Base-by-base conservation (phyloP, 345 rosid species). In the Aquilaria yunnanensis region DNA sequence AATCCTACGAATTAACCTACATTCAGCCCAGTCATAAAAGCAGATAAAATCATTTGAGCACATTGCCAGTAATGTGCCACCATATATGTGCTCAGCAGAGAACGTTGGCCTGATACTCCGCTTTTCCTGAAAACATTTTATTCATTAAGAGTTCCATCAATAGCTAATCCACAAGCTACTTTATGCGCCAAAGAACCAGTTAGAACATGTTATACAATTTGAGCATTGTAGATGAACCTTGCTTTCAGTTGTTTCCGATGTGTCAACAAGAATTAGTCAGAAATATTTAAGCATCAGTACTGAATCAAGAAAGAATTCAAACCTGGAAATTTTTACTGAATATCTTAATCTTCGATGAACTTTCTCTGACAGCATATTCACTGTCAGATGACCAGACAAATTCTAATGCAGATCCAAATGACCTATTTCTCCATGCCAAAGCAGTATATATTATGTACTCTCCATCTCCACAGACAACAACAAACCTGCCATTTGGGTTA, bases 21-120 rank as follows among this genome's bases (percentile, higher is more conserved):
- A 95, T 65, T 91, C 99, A 77, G 87, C 88, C 99, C 99, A 95
- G 80, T 95, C 99, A 74, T 91, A 91, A 70, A 95, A 95, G 80
- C 99, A 95, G 67, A 95, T 95, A 69, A 95, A 95, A 72, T 91
- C 99, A 77, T 77, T 95, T 57, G 96, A 85, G 82, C 99, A 85
- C 97, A 95, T 91, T 45, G 97, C 98, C 80, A 95, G 74, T 67
- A 95, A 75, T 69, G 87, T 84, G 54, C 99, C 99, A 56, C 99
- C 99, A 75, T 62, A 84, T 56, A 95, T 95, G 63, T 58, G 96
- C 76, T 95, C 99, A 47, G 96, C 89, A 10, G 89, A 89, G 80
- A 89, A 95, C 63, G 99, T 85, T 65, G 99, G 98, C 63, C 97
- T 81, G 57, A 95, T 71, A 74, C 90, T 95, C 76, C 32, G 83